Conservation (phyloP, 2,329 filamentous ascomycete genomes). For the Xylaria sp. region DNA sequence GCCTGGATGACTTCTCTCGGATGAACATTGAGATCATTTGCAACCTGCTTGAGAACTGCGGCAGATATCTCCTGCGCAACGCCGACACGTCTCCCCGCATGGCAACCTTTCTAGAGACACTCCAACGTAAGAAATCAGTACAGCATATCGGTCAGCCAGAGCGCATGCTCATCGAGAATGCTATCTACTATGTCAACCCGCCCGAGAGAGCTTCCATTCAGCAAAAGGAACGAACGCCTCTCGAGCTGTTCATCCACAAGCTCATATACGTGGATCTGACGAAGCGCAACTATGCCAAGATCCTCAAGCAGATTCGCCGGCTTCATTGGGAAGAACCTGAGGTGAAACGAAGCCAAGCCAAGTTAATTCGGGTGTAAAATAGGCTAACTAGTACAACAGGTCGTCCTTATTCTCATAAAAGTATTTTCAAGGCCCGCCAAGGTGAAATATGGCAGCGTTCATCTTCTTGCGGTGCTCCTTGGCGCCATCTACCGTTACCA, state of each 20-base stretch:
- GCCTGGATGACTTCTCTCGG: conserved; percentile 93
- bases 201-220: conserved; percentile 91
- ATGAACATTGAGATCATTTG: conserved; percentile 99
- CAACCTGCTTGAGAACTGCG: conserved; percentile 93
- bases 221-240: conserved; percentile 92
- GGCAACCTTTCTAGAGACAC: conserved; percentile 88
- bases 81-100: conserved; percentile 92
- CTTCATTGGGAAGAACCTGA: conserved; percentile 97
- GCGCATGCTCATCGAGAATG: conserved; percentile 97
- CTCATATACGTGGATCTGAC: conserved; percentile 92
- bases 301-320: conserved; percentile 90
- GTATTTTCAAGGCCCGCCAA: conserved; percentile 96
- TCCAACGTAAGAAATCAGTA: conserved; percentile 93
- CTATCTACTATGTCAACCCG: conserved; percentile 96
- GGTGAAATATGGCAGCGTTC: conserved; percentile 96
- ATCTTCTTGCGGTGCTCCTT: conserved; percentile 86
- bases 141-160: conserved; percentile 95
- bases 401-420: conserved; percentile 79
- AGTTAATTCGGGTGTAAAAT: not conserved
- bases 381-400: conserved; percentile 43
- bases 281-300: conserved; percentile 90
- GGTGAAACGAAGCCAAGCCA: conserved; percentile 42
- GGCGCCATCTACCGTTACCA: conserved; percentile 91
- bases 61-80: conserved; percentile 88
- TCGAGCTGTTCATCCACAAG: conserved; percentile 91